Base-by-base conservation (phyloP, 169 alveolate genomes). In the Plasmodium ovale region DNA sequence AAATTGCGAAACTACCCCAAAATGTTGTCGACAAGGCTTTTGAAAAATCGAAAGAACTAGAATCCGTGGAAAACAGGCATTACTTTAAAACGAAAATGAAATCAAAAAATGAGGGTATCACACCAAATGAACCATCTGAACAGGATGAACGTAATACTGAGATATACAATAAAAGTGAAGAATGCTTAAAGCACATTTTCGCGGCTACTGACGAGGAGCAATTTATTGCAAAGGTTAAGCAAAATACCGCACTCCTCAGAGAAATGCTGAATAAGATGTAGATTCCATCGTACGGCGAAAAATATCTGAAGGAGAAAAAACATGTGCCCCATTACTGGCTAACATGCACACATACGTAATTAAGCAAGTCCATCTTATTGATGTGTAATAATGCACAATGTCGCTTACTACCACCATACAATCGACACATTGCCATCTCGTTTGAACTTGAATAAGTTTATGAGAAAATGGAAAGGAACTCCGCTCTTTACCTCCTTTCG, bases 1-100 rank as follows among this genome's bases (percentile, higher is more conserved):
- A 96, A 85, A 94, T 97, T 79, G 97, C 98, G 6, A 96, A 97
- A 37, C 94, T 98, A 68, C 99, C 99, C 1, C 60, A 27, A 33
- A 95, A 65, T 5, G 96, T 95, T 44, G 69, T 85, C 33, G 87
- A 85, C 74, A 85, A 85, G 49, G 85, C 91, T 3, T 85, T 85
- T 51, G 87, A 85, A 85, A 85, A 85, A 54, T 85, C 91, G 19
- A 85, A 64, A 71, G 91, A 85, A 42, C 39, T 85, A 37, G 91
- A 85, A 33, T 85, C 91, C 0, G 74, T 85, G 35, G 91, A 85
- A 69, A 85, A 85, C 23, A 68, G 87, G 47, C 87, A 85, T 60
- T 85, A 85, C 62, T 85, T 85, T 68, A 42, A 72, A 49, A 68
- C 47, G 16, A 67, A 85, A 47, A 31, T 85, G 21, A 54, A 56